Evolutionary conservation across 106 monocot genomes (phyloP).

Genomic region (Agapanthus africanus): DNA sequence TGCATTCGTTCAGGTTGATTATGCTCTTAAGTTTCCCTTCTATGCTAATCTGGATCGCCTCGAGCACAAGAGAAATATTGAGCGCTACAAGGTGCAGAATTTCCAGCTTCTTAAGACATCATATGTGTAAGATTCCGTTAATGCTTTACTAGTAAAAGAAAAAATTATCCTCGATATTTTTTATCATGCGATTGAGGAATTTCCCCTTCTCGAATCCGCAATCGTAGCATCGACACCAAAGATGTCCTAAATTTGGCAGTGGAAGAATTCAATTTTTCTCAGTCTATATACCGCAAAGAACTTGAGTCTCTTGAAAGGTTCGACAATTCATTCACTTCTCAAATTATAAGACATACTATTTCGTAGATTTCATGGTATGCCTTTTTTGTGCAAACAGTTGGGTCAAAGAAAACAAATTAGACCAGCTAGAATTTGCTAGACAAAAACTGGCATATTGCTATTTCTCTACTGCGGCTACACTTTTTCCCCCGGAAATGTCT

Average conservation of each 20-base stretch:
- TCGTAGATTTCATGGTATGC: too few relatives aligned
- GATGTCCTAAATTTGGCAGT: conserved; percentile 49
- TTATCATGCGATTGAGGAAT: too few relatives aligned
- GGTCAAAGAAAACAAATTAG: conserved; percentile 70
- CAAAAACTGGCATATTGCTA: conserved; percentile 69
- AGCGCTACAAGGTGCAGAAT: conserved; percentile 21
- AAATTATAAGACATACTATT: too few relatives aligned
- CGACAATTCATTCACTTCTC: conserved; percentile 3
- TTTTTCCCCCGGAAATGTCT: conserved; percentile 41
- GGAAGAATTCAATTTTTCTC: conserved; percentile 52
- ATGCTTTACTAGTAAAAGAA: not conserved
- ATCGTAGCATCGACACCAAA: conserved; percentile 9
- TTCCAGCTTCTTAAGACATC: conserved; percentile 30
- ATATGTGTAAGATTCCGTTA: conserved; percentile 35
- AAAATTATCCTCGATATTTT: not conserved
- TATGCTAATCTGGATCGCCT: conserved; percentile 63
- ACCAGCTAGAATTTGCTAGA: conserved; percentile 69
- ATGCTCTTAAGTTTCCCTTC: conserved; percentile 56
- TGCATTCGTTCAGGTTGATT: conserved; percentile 51
- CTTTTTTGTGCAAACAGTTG: conserved; percentile 39
- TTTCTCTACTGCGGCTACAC: conserved; percentile 53
- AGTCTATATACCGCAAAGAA: conserved; percentile 52
- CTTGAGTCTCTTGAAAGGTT: conserved; percentile 67
- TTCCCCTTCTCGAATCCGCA: conserved; percentile 18
- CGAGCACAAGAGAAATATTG: conserved; percentile 84